phyloP scores from a whole-genome alignment of 1,284 basidiomycete species.

The Somion occarium region DNA sequence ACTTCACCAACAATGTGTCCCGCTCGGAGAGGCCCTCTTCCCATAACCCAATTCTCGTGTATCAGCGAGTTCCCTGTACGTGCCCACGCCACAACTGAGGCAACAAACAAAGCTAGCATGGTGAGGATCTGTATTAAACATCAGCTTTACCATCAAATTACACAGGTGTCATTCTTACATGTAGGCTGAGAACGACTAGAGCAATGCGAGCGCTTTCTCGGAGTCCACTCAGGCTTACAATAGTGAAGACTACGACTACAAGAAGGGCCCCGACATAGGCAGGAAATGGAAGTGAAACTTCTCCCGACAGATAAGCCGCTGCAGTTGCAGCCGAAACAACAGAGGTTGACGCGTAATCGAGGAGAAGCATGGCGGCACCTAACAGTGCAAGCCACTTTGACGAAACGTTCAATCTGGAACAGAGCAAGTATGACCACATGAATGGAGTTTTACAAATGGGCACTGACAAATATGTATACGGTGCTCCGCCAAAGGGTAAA shows the following conservation, averaged over 20 bases:
- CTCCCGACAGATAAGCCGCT: conserved; percentile 58
- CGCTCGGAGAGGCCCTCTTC: conserved; percentile 24
- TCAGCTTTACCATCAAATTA: conserved; percentile 6
- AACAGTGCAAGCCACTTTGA: conserved; percentile 55
- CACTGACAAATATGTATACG: conserved; percentile 58
- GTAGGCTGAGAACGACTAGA: conserved; percentile 48
- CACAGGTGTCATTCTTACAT: conserved; percentile 36
- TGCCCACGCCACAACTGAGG: conserved; percentile 47
- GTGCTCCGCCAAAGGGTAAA: conserved; percentile 62
- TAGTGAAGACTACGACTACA: conserved; percentile 46
- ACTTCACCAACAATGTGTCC: conserved; percentile 37
- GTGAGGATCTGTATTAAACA: conserved; percentile 35
- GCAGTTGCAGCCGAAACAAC: conserved; percentile 71
- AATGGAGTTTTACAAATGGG: background rate
- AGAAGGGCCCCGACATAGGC: conserved; percentile 43
- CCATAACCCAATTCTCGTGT: conserved; percentile 49
- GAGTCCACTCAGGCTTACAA: conserved; percentile 53
- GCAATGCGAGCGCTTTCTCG: conserved; percentile 60
- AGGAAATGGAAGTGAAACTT: conserved; percentile 51
- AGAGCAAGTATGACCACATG: background rate
- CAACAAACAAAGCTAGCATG: conserved; percentile 50
- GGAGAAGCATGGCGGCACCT: conserved; percentile 54
- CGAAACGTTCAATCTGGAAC: conserved; percentile 51
- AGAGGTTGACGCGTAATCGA: conserved; percentile 63
- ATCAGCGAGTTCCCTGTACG: conserved; percentile 43